Evolutionary conservation across 768 basidiomycete species (phyloP), one percentile per base, ranked within the genome.

Genomic region (Psilocybe tampanensis): DNA sequence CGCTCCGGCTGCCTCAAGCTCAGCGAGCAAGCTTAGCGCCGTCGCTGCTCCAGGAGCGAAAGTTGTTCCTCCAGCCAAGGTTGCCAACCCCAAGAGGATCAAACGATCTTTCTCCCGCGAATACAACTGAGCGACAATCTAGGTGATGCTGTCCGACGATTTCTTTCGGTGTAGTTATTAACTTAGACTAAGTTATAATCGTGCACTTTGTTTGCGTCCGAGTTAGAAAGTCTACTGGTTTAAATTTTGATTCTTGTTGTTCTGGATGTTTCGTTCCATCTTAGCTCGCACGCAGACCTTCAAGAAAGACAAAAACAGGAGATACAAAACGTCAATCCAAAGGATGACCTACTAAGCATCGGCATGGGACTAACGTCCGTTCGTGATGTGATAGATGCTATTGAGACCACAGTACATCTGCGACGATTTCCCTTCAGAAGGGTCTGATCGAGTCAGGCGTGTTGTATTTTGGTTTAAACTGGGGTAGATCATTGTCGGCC

Each of bases 71-170:
- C 26, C 23, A 32, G 49, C 54, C 19, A 52, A 58, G n/a, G 29
- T 50, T 22, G 44, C 51, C 47, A 54, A 49, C 39, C 43, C 60
- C 18, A 53, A 45, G 49, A 47, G 57, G 41, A 51, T 52, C n/a
- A 61, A 43, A 49, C 59, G 62, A 19, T 43, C 45, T 15, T 52
- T 57, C 36, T 47, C 59, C 36, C 55, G 59, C 19, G 55, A 55
- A 29, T 55, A 58, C n/a, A n/a, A n/a, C 56, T 60, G 54, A 60
- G 18, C 41, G 54, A 43, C 53, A 32, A 44, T 24, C 17, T 22
- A 19, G 18, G 23, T 44, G 42, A 24, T 3, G 15, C 45, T 52
- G 21, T 39, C 68, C 71, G 39, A 76, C 79, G 53, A 71, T 68
- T 51, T 55, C 19, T 15, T 55, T 44, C 24, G 44, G 32, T 54